phyloP scores from a whole-genome alignment of 495 filamentous ascomycete genomes.

The Podospora sp. region DNA sequence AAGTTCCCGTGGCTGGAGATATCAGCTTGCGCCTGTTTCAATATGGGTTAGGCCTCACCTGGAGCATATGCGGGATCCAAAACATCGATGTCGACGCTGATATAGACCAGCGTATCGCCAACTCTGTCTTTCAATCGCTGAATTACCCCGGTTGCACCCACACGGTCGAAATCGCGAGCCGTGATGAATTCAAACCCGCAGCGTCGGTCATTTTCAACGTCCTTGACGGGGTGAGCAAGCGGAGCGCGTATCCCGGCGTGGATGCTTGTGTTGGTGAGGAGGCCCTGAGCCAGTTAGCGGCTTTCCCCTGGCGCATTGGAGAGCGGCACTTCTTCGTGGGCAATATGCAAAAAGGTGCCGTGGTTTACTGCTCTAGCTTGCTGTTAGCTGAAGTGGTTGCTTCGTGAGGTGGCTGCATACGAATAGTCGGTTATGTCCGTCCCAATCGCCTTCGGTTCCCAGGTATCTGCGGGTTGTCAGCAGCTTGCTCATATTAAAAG shows the following conservation, averaged over 20 bases:
- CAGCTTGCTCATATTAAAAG: not conserved
- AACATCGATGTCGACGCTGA: constrained; percentile 88
- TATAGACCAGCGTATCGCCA: constrained; percentile 74
- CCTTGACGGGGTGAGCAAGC: constrained; percentile 63
- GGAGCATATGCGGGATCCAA: constrained; percentile 70
- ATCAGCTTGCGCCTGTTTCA: constrained; percentile 45
- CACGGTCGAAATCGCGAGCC: constrained; percentile 76
- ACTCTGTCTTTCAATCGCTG: constrained; percentile 74
- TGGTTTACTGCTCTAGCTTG: constrained; percentile 71
- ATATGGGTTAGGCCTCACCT: constrained; percentile 27
- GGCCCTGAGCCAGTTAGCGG: constrained; percentile 54
- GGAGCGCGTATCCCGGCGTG: constrained; percentile 85
- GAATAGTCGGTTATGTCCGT: constrained; percentile 45
- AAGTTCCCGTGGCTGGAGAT: constrained; percentile 74
- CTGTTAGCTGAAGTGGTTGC: not conserved
- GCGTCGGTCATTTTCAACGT: constrained; percentile 81
- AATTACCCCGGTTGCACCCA: constrained; percentile 73
- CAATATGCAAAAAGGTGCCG: constrained; percentile 65
- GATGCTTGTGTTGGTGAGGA: constrained; percentile 80
- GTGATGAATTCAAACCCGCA: constrained; percentile 83
- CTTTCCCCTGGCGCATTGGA: constrained; percentile 49
- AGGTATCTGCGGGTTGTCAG: constrained; percentile 60
- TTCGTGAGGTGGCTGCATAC: constrained; percentile 27
- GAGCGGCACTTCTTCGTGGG: constrained; percentile 50
- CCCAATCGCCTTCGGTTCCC: constrained; percentile 64